A percentile compares a stretch with the other conserved stretches of the same genome.
phyloP scores from a whole-genome alignment of 257 asterid species.

The Ajuga chamaepitys region DNA sequence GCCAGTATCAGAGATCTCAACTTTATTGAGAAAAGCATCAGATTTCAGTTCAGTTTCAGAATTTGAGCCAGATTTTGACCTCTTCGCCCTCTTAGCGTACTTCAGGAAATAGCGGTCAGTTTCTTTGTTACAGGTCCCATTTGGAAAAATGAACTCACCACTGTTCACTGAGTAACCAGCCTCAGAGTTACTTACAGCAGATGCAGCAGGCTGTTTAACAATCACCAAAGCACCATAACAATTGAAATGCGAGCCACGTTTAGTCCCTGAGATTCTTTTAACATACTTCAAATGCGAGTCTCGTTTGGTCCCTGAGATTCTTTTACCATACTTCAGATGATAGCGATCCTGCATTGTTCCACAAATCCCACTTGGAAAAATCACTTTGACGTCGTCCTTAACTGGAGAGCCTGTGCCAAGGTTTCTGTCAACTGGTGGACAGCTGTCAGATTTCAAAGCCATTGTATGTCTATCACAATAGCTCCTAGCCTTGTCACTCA shows the following conservation, averaged over 20 bases:
- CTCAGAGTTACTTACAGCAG: conserved; percentile 13
- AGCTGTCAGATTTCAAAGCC: conserved; percentile 15
- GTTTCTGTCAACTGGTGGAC: conserved; percentile 20
- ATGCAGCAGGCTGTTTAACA: conserved; percentile 15
- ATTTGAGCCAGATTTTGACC: conserved; percentile 19
- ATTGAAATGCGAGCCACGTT: conserved; percentile 9
- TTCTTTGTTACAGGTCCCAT: conserved; percentile 6
- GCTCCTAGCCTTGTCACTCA: conserved; percentile 22
- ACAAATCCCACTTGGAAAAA: conserved; percentile 21
- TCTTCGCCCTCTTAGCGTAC: conserved; percentile 34
- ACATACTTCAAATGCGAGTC: conserved; percentile 20
- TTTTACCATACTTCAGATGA: conserved; percentile 43
- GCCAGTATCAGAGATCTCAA: conserved; percentile 24
- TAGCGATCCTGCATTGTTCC: conserved; percentile 25
- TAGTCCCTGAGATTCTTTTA: conserved; percentile 30
- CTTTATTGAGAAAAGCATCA: conserved; percentile 16
- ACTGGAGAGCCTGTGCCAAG: neutral
- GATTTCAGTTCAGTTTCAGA: conserved; percentile 14
- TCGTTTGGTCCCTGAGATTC: conserved; percentile 22
- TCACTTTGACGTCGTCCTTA: conserved; percentile 19
- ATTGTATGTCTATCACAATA: conserved; percentile 15
- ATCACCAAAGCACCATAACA: conserved; percentile 4
- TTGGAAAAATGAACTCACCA: conserved; percentile 15
- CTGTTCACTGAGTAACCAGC: conserved; percentile 16
- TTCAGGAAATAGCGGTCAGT: conserved; percentile 22